Conservation (phyloP, 805 yeast genomes). For the Schizosaccharomyces octosporus region DNA sequence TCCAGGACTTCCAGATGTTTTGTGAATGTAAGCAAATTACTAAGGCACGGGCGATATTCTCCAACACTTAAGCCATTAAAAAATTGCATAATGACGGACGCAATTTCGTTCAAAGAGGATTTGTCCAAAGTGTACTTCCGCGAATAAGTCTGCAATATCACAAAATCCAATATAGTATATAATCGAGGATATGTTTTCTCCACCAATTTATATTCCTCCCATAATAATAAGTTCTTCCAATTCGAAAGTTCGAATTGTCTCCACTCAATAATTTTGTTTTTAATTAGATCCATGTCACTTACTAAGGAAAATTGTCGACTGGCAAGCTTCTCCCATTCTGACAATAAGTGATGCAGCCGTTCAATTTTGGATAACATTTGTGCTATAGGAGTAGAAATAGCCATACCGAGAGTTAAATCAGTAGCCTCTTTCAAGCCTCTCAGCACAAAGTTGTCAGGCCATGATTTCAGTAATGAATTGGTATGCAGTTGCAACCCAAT, state of each 20-base stretch:
- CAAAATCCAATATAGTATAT: conserved; percentile 19
- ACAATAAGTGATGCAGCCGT: conserved; percentile 54
- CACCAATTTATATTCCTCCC: conserved; percentile 30
- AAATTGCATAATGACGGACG: neutral
- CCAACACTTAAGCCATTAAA: neutral
- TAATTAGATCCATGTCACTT: conserved; percentile 28
- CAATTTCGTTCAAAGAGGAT: neutral
- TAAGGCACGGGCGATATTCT: neutral
- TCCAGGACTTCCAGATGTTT: neutral
- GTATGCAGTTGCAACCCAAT: conserved; percentile 16
- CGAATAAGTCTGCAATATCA: neutral
- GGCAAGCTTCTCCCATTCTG: conserved; percentile 90
- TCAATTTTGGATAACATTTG: conserved; percentile 60
- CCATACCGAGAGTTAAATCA: conserved; percentile 36
- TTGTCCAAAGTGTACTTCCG: neutral
- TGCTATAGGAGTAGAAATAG: conserved; percentile 50
- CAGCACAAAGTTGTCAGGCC: conserved; percentile 92
- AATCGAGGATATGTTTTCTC: conserved; percentile 57
- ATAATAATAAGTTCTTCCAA: conserved; percentile 53
- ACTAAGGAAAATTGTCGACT: conserved; percentile 46
- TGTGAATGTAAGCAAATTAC: neutral
- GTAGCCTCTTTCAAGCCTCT: conserved; percentile 39
- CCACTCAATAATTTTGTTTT: conserved; percentile 66
- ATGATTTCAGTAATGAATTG: conserved; percentile 27
- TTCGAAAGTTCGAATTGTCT: conserved; percentile 63